Evolutionary conservation across 129 eudicot species (phyloP).

Genomic region (Logfia minima): DNA sequence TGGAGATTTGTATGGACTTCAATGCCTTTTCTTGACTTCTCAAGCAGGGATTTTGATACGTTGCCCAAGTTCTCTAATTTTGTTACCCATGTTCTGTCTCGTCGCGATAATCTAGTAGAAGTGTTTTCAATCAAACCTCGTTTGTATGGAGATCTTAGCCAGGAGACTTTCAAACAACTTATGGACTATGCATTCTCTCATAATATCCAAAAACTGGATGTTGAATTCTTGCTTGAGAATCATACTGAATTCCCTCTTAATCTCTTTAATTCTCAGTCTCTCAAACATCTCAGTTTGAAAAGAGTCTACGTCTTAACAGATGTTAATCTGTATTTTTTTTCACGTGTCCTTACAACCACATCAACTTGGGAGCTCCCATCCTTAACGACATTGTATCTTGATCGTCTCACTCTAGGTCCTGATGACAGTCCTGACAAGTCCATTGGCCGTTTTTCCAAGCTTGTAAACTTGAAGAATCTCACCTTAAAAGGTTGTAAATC

Average conservation of each 20-base stretch:
- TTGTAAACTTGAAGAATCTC: constrained; percentile 21
- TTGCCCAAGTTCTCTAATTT: neutral
- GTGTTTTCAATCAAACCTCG: neutral
- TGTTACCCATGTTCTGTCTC: constrained; percentile 6
- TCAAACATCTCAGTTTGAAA: neutral
- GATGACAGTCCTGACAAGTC: neutral
- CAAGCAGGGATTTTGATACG: neutral
- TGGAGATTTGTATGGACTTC: constrained; percentile 10
- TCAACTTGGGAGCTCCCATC: neutral
- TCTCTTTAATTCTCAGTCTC: neutral
- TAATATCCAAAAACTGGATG: neutral
- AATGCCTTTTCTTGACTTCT: constrained; percentile 7
- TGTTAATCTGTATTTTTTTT: too few species aligned
- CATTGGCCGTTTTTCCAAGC: constrained; percentile 15
- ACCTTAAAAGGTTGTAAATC: neutral
- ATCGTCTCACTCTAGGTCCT: neutral
- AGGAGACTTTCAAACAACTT: neutral
- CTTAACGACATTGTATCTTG: neutral
- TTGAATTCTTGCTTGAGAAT: constrained; percentile 1
- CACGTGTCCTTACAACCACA: neutral
- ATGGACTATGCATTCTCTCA: constrained; percentile 7
- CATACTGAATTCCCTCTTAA: neutral
- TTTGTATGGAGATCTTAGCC: neutral
- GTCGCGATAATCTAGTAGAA: constrained; percentile 5
- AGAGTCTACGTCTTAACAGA: too few species aligned